These are phyloP conservation scores for Leptodontidium sp. DNA, from an alignment of 2,329 filamentous ascomycete species.

Conservation along the genomic window DNA sequence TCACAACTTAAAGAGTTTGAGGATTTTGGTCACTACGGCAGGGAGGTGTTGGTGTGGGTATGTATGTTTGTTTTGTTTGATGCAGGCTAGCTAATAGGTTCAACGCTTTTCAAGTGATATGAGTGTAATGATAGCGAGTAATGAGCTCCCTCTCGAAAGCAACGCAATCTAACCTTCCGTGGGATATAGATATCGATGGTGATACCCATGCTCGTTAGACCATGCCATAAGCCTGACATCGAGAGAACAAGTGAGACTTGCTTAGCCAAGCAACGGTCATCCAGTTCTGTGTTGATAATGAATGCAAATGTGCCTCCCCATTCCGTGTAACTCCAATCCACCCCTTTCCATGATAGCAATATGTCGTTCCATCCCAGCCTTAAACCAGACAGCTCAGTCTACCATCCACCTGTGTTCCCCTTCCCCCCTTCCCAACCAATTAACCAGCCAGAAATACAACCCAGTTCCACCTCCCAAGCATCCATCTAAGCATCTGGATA, in stretches of 20 bases:
- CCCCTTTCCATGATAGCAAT: constrained; percentile 2
- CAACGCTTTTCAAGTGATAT: not conserved
- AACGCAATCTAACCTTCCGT: not conserved
- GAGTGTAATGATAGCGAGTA: not conserved
- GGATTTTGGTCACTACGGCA: not conserved
- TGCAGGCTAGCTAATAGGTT: not conserved
- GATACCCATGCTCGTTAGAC: not conserved
- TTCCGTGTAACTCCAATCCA: not conserved
- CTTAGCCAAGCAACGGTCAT: not conserved
- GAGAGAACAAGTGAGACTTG: not conserved
- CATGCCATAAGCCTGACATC: not conserved
- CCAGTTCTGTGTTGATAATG: not conserved
- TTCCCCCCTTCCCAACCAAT: not conserved
- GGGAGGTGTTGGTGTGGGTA: not conserved
- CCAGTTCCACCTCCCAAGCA: not conserved
- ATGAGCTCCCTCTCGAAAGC: not conserved
- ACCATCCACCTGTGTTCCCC: not conserved
- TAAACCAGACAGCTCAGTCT: not conserved
- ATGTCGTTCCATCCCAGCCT: not conserved
- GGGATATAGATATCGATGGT: not conserved
- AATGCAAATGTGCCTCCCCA: not conserved
- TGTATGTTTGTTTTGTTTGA: not conserved
- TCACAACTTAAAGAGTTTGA: too few relatives aligned
- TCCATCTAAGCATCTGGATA: constrained; percentile 31
- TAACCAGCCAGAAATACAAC: not conserved